phyloP scores from a whole-genome alignment of 2,329 filamentous ascomycete genomes.

The Fusarium beomiforme region DNA sequence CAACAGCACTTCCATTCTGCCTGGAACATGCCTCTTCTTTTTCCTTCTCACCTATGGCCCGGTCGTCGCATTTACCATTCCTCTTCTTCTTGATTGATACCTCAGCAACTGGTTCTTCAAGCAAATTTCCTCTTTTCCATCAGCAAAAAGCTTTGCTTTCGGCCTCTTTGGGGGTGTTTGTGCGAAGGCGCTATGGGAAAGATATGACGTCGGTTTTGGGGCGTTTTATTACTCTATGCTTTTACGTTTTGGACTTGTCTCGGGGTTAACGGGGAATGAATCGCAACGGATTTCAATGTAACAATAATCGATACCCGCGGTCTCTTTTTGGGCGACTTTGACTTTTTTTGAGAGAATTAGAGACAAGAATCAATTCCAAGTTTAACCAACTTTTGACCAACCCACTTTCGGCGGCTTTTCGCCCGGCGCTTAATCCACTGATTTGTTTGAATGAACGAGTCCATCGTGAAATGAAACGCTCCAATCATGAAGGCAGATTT shows the following conservation, averaged over 20 bases:
- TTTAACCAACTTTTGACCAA: not conserved
- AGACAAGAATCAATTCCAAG: conserved; percentile 19
- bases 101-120: conserved; percentile 3
- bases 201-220: conserved; percentile 15
- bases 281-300: conserved; percentile 15
- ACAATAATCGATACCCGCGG: conserved; percentile 36
- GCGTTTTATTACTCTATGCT: conserved; percentile 11
- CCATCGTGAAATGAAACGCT: conserved; percentile 7
- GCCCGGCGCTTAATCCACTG: not conserved
- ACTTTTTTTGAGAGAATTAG: conserved; percentile 1
- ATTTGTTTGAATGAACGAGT: not conserved
- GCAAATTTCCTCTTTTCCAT: not conserved
- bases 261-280: conserved; percentile 8
- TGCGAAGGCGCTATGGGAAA: conserved; percentile 21
- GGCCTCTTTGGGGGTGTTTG: not conserved
- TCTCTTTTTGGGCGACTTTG: conserved; percentile 15
- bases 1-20: conserved; percentile 8
- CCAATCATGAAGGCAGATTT: conserved; percentile 12
- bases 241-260: conserved; percentile 24
- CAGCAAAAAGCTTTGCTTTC: not conserved
- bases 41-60: not conserved
- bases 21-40: not conserved
- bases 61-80: conserved; percentile 7
- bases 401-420: conserved; percentile 16
- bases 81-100: conserved; percentile 29